Evolutionary conservation across 306 rosid genomes (phyloP).

Genomic region (Phaseolus lunatus): DNA sequence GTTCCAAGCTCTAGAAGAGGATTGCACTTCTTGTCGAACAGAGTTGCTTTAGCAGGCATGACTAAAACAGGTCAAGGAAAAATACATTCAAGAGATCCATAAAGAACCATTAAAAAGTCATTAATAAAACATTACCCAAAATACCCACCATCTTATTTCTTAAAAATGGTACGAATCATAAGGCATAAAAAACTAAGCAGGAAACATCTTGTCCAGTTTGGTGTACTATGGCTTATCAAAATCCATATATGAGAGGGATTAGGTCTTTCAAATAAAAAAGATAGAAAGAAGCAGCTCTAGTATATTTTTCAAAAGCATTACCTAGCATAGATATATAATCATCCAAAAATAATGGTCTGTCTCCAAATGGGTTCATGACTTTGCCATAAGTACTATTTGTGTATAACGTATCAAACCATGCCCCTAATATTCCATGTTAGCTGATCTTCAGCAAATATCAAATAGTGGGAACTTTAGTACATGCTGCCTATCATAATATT

Average conservation of each 20-base stretch:
- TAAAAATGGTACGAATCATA: constrained; percentile 8
- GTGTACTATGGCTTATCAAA: constrained; percentile 7
- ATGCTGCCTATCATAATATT: background rate
- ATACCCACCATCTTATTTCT: constrained; percentile 18
- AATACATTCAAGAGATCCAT: constrained; percentile 35
- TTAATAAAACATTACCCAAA: constrained; percentile 31
- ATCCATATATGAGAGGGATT: constrained; percentile 29
- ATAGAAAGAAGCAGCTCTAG: background rate
- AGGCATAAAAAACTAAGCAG: constrained; percentile 34
- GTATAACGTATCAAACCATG: constrained; percentile 22
- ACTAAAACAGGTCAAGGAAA: constrained; percentile 72
- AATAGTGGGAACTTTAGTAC: constrained; percentile 6
- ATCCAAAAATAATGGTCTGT: constrained; percentile 13
- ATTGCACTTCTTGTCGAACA: constrained; percentile 94
- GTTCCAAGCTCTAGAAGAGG: constrained; percentile 95
- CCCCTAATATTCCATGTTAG: constrained; percentile 5
- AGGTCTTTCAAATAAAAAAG: background rate
- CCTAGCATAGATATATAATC: constrained; percentile 39
- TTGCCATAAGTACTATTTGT: constrained; percentile 7
- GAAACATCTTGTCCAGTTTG: constrained; percentile 28
- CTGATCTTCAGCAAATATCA: constrained; percentile 34
- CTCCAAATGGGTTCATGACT: constrained; percentile 29
- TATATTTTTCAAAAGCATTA: constrained; percentile 18
- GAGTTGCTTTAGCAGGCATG: constrained; percentile 94
- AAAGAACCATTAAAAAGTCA: constrained; percentile 23